Percentiles rank a stretch among this genome's conserved stretches.
These are phyloP conservation scores for Chamaecrista fasciculata DNA, from an alignment of 306 rosid species.

Conservation along the genomic window DNA sequence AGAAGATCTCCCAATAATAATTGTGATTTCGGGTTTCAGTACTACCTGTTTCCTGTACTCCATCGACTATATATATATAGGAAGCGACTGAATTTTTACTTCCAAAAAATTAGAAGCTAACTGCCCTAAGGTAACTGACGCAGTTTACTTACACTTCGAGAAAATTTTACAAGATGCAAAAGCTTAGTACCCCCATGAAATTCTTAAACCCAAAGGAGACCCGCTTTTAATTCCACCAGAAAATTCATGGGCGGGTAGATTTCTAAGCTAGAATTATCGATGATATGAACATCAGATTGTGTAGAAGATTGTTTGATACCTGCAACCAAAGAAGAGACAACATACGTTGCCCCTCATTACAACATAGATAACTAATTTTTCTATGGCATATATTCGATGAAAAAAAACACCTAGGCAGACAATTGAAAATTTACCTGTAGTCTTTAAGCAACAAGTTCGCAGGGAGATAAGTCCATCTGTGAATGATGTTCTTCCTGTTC, in stretches of 20 bases:
- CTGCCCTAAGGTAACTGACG: background rate
- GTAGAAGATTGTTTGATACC: background rate
- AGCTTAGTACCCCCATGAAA: background rate
- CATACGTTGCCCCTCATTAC: background rate
- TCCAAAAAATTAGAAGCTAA: slow-evolving; percentile 3
- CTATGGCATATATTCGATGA: background rate
- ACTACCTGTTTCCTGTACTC: slow-evolving; percentile 52
- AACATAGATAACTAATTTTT: background rate
- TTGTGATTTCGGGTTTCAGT: slow-evolving; percentile 18
- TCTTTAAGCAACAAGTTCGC: slow-evolving; percentile 39
- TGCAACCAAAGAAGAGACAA: background rate
- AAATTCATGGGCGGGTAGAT: background rate
- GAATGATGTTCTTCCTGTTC: slow-evolving; percentile 43
- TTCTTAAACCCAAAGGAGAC: background rate
- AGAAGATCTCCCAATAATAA: slow-evolving; percentile 17
- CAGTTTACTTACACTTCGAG: background rate
- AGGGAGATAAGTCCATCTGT: slow-evolving; percentile 36
- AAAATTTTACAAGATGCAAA: background rate
- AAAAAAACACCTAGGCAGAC: background rate
- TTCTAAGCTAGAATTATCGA: background rate
- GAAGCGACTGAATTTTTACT: background rate
- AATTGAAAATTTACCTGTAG: slow-evolving; percentile 43
- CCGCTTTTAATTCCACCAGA: slow-evolving; percentile 17
- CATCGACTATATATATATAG: background rate
- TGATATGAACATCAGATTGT: slow-evolving; percentile 13